Evolutionary conservation across 139 green algal genomes (phyloP), one percentile per base, ranked within the genome.

Genomic region (Pleodorina starrii): DNA sequence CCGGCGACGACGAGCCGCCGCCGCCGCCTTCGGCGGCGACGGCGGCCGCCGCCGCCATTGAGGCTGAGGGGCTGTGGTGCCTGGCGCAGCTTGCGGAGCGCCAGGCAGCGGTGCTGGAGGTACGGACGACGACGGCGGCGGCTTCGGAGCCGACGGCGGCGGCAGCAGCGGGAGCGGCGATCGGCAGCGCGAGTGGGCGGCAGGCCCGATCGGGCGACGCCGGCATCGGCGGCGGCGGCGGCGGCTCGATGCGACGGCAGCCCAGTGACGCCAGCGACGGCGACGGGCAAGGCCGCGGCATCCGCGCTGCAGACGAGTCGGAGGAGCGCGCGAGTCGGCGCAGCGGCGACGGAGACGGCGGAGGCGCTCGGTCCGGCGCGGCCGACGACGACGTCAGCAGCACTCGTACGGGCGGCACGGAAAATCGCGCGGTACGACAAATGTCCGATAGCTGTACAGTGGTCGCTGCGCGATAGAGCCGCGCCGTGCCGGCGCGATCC

Each of bases 41-140:
- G 29, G 19, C 29, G 59, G 60, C 43, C 23, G 43, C 42, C 1
- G 12, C 59, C 38, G 44, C 46, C 32, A 17, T 79, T 43, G 82
- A 88, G 82, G 66, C 66, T n/a, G 82, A 88, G 60, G 82, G 63
- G 21, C 21, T 88, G n/a, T 88, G 82, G 82, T 88, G 82, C 66
- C 46, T 88, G n/a, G 82, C 82, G 44, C 82, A 88, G 66, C 32
- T 88, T n/a, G 82, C 82, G 63, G 82, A 88, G 82, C 32, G 82
- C 23, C 82, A 88, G 82, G 66, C 63, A 1, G 66, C 66, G 7
- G 82, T 88, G 44, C 25, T 88, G 35, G 82, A 88, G 82, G 82
- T 32, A 7, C 66, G 46, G 9, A 71, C 66, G 11, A 40, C 38
- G 40, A 40, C 23, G 16, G 78, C 36, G 9, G 51, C 74, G 74